A percentile compares a stretch with the other conserved stretches of the same genome.
Evolutionary conservation across 78 protist species (phyloP).

Genomic region (Dictyostelium capitatum): DNA sequence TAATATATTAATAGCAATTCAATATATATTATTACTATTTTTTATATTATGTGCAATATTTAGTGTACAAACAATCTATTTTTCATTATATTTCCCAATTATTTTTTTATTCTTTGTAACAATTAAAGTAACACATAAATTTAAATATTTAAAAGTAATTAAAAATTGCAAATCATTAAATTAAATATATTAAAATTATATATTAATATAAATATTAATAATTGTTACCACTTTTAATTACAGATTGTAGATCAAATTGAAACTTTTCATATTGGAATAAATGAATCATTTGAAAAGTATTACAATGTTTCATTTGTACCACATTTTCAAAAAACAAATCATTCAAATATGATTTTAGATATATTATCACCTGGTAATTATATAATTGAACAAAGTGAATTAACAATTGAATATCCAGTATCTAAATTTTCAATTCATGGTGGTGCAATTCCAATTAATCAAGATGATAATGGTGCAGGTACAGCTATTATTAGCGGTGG

Average conservation of each 20-base stretch:
- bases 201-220: too few species aligned
- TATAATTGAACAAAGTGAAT: neutral
- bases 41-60: neutral
- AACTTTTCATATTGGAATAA: neutral
- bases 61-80: neutral
- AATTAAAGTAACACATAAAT: neutral
- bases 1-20: neutral
- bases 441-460: neutral
- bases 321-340: slow-evolving; percentile 1
- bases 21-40: neutral
- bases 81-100: neutral
- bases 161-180: too few species aligned
- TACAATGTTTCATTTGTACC: slow-evolving; percentile 1
- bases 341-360: neutral
- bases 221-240: too few species aligned
- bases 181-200: too few species aligned
- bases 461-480: neutral
- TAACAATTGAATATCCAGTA: neutral
- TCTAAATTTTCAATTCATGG: neutral
- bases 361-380: slow-evolving; percentile 2
- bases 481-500: neutral
- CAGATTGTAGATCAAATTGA: slow-evolving; percentile 10
- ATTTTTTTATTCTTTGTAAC: neutral
- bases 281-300: slow-evolving; percentile 1
- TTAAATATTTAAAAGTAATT: slow-evolving; percentile 1